Evolutionary conservation across 1,284 basidiomycete genomes (phyloP), one percentile per base, ranked within the genome.

Genomic region (Boletus albobrunnescens): DNA sequence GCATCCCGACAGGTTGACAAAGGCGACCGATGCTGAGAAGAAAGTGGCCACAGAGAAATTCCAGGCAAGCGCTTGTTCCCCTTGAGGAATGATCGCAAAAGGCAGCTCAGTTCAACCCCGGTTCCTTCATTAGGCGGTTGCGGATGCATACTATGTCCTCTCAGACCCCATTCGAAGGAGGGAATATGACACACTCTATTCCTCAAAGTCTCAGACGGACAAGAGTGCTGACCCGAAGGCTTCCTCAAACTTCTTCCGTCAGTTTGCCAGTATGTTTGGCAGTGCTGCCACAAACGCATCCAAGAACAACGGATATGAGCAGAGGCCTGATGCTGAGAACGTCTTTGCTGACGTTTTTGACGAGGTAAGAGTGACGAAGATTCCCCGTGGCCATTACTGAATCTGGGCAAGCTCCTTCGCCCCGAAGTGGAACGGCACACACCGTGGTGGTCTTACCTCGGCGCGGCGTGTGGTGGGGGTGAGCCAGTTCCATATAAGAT

Each of bases 141-240:
- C 94, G 41, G 94, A 98, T 70, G 94, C 94, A 10, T 97, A 97
- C 72, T 98, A 94, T 66, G 90, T 96, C 8, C 80, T 98, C 22
- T 94, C 91, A 1, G 91, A 97, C 68, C 68, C 81, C 2, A 74
- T 82, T 35, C 76, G 93, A 44, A 78, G 88, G 45, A 72, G 66
- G 56, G 94, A 97, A 68, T 97, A 97, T 61, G 92, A 94, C 58
- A 58, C 63, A 0, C 72, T 93, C 4, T 82, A 89, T 66, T 58
- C 70, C 9, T 73, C 79, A 3, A 77, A 75, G 39, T 57, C 73
- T 5, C 67, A 65, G 14, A 62, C 70, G 32, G 77, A 82, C 56
- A 77, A 69, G 47, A 77, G 79, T 12, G 70, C 69, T 27, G 77
- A 87, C 54, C 85, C 91, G 14, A 74, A 72, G 30, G 76, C 87